Base-by-base conservation (phyloP, 1,284 basidiomycete genomes). In the Farysia itapuensis region DNA sequence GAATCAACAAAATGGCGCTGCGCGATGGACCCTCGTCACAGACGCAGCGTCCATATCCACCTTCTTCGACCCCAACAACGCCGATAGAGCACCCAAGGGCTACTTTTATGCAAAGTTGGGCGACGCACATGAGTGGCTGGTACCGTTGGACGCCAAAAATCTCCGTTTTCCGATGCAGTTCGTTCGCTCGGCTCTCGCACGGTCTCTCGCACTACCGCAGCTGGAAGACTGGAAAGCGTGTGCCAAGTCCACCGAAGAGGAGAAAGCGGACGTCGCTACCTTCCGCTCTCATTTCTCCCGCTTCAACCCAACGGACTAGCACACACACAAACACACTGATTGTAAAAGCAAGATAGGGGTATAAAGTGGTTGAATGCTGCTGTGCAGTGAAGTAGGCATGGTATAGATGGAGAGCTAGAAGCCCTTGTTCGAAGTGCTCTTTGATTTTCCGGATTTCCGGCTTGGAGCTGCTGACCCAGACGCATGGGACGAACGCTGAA, bases 181-280 rank as follows among this genome's bases (percentile, higher is more conserved):
- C 9, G 46, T 49, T 0, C 35, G 66, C 7, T 23, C 53, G 13
- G 61, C 69, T 1, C 47, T 75, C 5, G 61, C 72, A 0, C 15
- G 37, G 9, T 29, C 44, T 11, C 51, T 75, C 2, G 48, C 45
- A 4, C 33, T 68, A 18, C 54, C 67, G 1, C 45, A 72, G 21
- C 39, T 72, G 19, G 63, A 51, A 1, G 71, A 75, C 35, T 75
- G 72, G 72, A 60, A 63, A 21, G 37, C 39, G 1, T 70, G 65
- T 35, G 53, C 43, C 19, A 38, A 40, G 4, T 18, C 39, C 3
- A 33, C 34, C 11, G 49, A 29, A 12, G 43, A 43, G 13, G 30
- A 32, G 66, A 67, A 11, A 8, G 30, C 30, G 8, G 30, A 9
- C 15, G 30, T 16, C 30, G 8, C 15, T 9, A 16, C 30, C 30